Evolutionary conservation across 345 rosid genomes (phyloP).

Genomic region (Euphorbia tirucalli): DNA sequence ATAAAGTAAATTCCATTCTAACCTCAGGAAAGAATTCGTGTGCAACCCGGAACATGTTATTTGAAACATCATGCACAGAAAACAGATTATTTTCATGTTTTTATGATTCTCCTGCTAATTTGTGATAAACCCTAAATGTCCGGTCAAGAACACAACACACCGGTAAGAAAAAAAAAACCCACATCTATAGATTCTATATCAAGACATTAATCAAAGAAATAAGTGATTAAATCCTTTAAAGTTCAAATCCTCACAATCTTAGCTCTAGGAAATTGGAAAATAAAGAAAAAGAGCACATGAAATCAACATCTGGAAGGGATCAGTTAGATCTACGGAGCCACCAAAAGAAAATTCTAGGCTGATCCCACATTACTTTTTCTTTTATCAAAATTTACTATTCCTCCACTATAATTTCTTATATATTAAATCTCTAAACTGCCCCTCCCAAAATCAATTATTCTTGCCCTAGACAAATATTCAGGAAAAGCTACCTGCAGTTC

Average conservation of each 20-base stretch:
- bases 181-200: too few species aligned
- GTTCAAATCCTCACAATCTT: neutral
- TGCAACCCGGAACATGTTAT: neutral
- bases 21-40: neutral
- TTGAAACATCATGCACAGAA: slow-evolving; percentile 1
- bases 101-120: neutral
- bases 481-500: neutral
- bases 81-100: neutral
- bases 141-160: neutral
- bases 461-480: neutral
- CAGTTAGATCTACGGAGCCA: neutral
- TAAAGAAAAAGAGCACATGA: slow-evolving; percentile 1
- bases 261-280: neutral
- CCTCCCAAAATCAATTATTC: neutral
- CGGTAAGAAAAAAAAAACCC: neutral
- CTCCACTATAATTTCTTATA: neutral
- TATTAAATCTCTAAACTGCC: neutral
- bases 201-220: too few species aligned
- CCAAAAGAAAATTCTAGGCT: neutral
- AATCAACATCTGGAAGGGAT: neutral
- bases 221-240: neutral
- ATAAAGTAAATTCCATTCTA: neutral
- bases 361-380: neutral
- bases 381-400: neutral
- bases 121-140: neutral